Percentiles rank a stretch among this genome's conserved stretches.
phyloP scores from a whole-genome alignment of 768 basidiomycete species.

The Gyrodon lividus region DNA sequence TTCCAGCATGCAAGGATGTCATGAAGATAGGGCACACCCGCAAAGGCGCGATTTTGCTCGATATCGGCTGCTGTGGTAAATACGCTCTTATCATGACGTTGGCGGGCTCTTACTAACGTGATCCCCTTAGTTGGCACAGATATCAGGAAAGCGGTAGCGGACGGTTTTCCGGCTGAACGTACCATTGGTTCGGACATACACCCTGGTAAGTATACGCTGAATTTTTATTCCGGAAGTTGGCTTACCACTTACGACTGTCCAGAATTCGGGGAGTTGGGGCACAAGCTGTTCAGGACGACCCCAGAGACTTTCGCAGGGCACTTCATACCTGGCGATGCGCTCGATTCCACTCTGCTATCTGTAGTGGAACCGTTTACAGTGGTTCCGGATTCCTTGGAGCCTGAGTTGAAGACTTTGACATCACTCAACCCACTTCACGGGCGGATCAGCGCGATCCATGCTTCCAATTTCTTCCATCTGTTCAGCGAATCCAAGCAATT shows the following conservation, averaged over 20 bases:
- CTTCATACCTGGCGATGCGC: conserved; percentile 53
- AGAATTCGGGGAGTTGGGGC: conserved; percentile 57
- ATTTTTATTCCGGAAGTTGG: neutral
- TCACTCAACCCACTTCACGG: conserved; percentile 46
- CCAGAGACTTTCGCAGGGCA: conserved; percentile 48
- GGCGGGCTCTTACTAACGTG: neutral
- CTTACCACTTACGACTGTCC: neutral
- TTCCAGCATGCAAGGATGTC: neutral
- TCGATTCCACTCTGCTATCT: conserved; percentile 44
- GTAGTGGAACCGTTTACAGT: conserved; percentile 28
- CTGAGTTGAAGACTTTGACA: conserved; percentile 30
- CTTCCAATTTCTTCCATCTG: conserved; percentile 42
- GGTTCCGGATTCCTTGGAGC: conserved; percentile 17
- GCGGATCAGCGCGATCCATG: conserved; percentile 46
- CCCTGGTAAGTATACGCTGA: conserved; percentile 22
- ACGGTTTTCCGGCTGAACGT: conserved; percentile 38
- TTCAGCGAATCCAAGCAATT: conserved; percentile 21
- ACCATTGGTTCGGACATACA: conserved; percentile 36
- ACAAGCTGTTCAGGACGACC: conserved; percentile 54
- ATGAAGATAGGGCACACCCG: conserved; percentile 35
- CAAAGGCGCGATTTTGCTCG: conserved; percentile 37
- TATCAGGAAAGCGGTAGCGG: conserved; percentile 35
- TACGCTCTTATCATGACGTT: neutral
- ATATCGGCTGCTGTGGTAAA: conserved; percentile 42
- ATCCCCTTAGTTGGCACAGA: conserved; percentile 19